Conservation (phyloP, 1,284 basidiomycete species). For the Agaricales sp. region DNA sequence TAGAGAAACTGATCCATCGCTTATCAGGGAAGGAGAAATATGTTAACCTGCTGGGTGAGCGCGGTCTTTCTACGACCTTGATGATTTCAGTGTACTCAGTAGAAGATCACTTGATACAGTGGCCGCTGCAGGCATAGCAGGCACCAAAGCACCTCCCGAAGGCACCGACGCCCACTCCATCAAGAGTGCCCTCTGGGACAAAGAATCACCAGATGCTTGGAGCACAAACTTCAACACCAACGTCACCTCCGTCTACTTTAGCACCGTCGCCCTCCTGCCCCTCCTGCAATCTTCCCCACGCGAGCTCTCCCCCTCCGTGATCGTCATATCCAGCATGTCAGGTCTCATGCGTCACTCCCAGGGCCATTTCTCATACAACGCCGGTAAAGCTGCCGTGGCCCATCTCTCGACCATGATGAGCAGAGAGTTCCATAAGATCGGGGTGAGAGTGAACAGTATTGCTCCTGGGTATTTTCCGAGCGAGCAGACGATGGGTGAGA, state of each 20-base stretch:
- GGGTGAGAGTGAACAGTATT: conserved; percentile 1
- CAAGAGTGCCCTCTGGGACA: background rate
- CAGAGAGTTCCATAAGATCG: background rate
- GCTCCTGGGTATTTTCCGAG: background rate
- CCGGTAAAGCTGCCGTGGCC: background rate
- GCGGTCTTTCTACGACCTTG: too few relatives aligned
- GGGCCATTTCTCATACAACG: conserved; percentile 2
- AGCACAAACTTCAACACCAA: background rate
- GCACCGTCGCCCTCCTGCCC: background rate
- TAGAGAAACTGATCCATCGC: background rate
- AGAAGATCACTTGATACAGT: too few relatives aligned
- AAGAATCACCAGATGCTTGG: background rate
- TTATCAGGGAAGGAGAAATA: background rate
- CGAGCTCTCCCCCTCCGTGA: background rate
- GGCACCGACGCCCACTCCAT: background rate
- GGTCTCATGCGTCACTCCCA: background rate
- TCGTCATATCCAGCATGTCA: background rate
- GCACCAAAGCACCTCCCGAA: background rate
- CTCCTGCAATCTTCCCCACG: background rate
- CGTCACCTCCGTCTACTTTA: background rate
- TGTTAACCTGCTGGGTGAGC: background rate
- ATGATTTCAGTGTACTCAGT: too few relatives aligned
- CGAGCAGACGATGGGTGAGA: background rate
- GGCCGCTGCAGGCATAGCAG: background rate
- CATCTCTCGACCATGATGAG: background rate